Base-by-base conservation (phyloP, 2,329 filamentous ascomycete species). In the Fusarium begoniae region DNA sequence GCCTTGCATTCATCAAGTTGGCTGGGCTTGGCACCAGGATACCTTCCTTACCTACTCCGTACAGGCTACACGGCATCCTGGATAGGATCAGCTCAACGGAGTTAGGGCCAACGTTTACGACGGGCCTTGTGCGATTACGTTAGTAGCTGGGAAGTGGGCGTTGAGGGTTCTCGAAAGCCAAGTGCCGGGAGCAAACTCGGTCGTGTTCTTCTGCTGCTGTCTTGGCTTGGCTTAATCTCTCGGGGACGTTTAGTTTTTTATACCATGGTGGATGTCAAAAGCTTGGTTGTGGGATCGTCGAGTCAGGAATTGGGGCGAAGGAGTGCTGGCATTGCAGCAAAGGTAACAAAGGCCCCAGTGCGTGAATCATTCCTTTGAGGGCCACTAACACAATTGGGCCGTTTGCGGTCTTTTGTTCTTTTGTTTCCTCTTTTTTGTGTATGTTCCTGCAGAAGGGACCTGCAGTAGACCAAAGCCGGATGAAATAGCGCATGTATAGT, bases 361-460 rank as follows among this genome's bases (percentile, higher is more conserved):
- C 35, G 51, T 53, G 48, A 53, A 60, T 69, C 68, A 74, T 69
- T 66, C 41, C 57, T 44, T 51, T 32, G 10, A 18, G 35, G 51
- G 10, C 24, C 35, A 55, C 51, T 55, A 47, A 44, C 44, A 38
- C 54, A 30, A 75, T 73, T 74, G 61, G 72, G 56, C 59, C 55
- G 64, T 64, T 59, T 55, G 61, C 66, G 66, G 57, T 28, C 38
- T 69, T 69, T 57, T 70, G 24, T 57, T 55, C 51, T 48, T 55
- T 53, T 65, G 56, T 48, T 72, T 68, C 54, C 50, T 63, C 38
- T 37, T 61, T 60, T 53, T 24, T 61, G 57, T 68, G 35, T 58
- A 45, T 71, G 67, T 74, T 72, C 71, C 70, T 74, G 71, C 70
- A 73, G 66, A 64, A 28, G 45, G 68, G 61, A 75, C 72, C 68